phyloP scores from a whole-genome alignment of 1,139 yeast species.

The Geotrichum klebahnii region DNA sequence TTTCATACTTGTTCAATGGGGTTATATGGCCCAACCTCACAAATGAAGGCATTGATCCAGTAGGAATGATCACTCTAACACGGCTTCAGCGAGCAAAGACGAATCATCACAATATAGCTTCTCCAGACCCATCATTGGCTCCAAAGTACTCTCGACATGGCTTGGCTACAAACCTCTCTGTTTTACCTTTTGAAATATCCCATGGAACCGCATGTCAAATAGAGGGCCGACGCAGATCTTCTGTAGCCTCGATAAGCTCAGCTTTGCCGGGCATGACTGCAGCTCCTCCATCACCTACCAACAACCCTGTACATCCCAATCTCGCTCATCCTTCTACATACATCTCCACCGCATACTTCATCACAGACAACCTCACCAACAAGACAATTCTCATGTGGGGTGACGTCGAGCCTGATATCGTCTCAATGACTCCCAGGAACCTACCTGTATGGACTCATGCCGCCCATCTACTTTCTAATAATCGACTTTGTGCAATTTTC shows the following conservation, averaged over 20 bases:
- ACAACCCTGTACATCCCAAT: conserved; percentile 26
- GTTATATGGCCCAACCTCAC: conserved; percentile 74
- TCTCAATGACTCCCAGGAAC: conserved; percentile 47
- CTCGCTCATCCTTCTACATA: conserved; percentile 34
- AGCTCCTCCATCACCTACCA: background rate
- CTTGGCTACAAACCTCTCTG: conserved; percentile 21
- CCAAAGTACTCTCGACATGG: conserved; percentile 3
- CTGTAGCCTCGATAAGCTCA: conserved; percentile 11
- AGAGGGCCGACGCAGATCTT: conserved; percentile 15
- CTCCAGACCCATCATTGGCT: conserved; percentile 3
- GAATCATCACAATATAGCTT: conserved; percentile 1
- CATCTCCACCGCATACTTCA: conserved; percentile 51
- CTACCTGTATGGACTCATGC: conserved; percentile 54
- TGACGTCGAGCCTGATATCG: conserved; percentile 68
- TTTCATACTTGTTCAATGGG: conserved; percentile 64
- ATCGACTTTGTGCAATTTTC: conserved; percentile 51
- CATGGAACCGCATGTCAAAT: conserved; percentile 21
- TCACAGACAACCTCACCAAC: conserved; percentile 40
- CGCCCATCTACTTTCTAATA: conserved; percentile 45
- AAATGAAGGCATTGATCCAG: conserved; percentile 36
- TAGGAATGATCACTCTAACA: conserved; percentile 31
- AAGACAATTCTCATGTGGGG: conserved; percentile 63
- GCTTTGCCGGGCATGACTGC: background rate
- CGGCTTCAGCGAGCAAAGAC: conserved; percentile 24
- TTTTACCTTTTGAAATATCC: conserved; percentile 17